phyloP scores from a whole-genome alignment of 164 flowering plant genomes.

The Stephania cephalantha region DNA sequence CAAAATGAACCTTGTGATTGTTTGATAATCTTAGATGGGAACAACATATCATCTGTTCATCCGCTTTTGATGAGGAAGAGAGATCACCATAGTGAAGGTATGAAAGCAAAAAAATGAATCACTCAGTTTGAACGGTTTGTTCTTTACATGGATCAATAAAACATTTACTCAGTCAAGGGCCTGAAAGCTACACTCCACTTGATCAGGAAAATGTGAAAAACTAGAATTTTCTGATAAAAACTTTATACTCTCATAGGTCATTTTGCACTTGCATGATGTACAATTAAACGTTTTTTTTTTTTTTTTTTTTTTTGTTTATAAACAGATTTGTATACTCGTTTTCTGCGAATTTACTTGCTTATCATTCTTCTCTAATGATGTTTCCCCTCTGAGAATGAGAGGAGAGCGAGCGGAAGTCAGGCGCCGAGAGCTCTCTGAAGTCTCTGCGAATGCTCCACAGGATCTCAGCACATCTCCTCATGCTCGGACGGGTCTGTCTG shows the following conservation, averaged over 20 bases:
- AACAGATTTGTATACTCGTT: background rate
- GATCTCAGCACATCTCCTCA: constrained; percentile 82
- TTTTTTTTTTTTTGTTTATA: no score
- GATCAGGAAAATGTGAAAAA: background rate
- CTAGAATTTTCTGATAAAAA: background rate
- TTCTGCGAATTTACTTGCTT: background rate
- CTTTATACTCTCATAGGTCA: background rate
- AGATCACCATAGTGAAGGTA: background rate
- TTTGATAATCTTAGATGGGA: background rate
- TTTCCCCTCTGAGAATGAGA: constrained; percentile 28
- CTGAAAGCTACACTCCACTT: background rate
- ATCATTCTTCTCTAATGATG: constrained; percentile 23
- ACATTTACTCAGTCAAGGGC: background rate
- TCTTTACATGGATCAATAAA: background rate
- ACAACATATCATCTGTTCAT: background rate
- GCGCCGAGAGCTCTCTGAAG: constrained; percentile 43
- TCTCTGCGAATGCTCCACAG: constrained; percentile 90
- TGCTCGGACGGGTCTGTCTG: constrained; percentile 59
- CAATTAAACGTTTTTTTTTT: no score
- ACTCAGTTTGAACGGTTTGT: background rate
- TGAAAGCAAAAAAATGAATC: background rate
- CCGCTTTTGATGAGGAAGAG: background rate
- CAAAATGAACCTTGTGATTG: background rate
- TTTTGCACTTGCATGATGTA: no score
- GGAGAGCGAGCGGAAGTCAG: constrained; percentile 33